phyloP scores from a whole-genome alignment of 2,329 filamentous ascomycete genomes.

The Neoarthrinium moseri region DNA sequence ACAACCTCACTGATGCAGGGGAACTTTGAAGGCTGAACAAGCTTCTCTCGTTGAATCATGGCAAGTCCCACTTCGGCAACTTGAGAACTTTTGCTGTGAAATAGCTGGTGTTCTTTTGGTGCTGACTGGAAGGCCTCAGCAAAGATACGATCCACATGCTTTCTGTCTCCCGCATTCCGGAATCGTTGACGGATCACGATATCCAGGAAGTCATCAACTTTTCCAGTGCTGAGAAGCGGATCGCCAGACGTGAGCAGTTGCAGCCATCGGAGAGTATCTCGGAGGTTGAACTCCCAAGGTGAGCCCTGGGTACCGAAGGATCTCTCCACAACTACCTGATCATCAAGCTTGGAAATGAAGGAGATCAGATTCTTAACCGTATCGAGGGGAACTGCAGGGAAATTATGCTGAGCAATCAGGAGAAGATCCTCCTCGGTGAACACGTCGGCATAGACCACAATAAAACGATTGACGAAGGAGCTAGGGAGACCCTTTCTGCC shows the following conservation, averaged over 20 bases:
- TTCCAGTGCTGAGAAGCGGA: constrained; percentile 58
- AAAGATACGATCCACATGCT: constrained; percentile 66
- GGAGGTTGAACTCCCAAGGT: constrained; percentile 95
- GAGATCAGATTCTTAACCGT: constrained; percentile 68
- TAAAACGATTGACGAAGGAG: constrained; percentile 97
- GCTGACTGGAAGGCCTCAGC: constrained; percentile 56
- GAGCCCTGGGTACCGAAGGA: constrained; percentile 64
- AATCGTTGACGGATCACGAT: constrained; percentile 88
- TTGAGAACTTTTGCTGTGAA: constrained; percentile 65
- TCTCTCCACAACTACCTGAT: constrained; percentile 61
- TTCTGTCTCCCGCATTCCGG: constrained; percentile 67
- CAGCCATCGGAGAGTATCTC: constrained; percentile 87
- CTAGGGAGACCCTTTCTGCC: constrained; percentile 91
- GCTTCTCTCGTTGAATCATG: constrained; percentile 59
- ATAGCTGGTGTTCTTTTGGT: constrained; percentile 61
- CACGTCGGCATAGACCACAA: constrained; percentile 93
- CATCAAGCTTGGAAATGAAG: constrained; percentile 80
- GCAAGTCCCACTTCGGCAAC: constrained; percentile 81
- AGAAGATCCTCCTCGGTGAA: constrained; percentile 80
- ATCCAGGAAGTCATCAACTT: constrained; percentile 72
- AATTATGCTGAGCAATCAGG: constrained; percentile 77
- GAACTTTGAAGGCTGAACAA: constrained; percentile 50
- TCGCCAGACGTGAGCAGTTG: constrained; percentile 64
- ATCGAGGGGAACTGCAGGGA: constrained; percentile 58
- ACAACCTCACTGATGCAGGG: constrained; percentile 49